Evolutionary conservation across 2,329 filamentous ascomycete genomes (phyloP).

Genomic region (Calonectria pteridis): DNA sequence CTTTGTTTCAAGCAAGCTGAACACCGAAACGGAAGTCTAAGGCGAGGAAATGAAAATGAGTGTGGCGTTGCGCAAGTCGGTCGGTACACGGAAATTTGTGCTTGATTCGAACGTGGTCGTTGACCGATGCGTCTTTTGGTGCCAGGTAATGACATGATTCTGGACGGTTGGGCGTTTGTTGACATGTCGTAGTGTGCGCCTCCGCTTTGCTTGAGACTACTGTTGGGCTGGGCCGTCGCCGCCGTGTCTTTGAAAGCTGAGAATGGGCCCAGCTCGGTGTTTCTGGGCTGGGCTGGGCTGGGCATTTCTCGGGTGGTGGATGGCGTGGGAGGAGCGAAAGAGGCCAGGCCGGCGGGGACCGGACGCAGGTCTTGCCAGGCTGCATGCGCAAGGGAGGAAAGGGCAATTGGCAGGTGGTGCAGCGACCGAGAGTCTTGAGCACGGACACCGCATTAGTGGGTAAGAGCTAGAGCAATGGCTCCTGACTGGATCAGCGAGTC

Average conservation of each 20-base stretch:
- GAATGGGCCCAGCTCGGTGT: conserved; percentile 20
- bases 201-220: conserved; percentile 5
- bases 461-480: neutral
- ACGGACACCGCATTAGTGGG: neutral
- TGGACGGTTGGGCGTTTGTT: neutral
- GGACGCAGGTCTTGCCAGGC: conserved; percentile 42
- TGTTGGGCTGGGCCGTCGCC: conserved; percentile 1
- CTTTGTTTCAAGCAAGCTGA: neutral
- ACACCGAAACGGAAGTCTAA: neutral
- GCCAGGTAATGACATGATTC: neutral
- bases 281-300: conserved; percentile 8
- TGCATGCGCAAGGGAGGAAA: conserved; percentile 36
- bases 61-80: neutral
- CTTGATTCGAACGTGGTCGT: neutral
- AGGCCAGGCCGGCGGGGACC: conserved; percentile 38
- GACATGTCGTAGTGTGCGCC: conserved; percentile 9
- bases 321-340: conserved; percentile 26
- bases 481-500: neutral
- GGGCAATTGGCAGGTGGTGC: conserved; percentile 25
- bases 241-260: conserved; percentile 16
- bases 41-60: neutral
- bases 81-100: neutral
- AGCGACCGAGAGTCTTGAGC: neutral
- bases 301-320: conserved; percentile 20
- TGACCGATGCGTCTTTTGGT: neutral